These are phyloP conservation scores for Oryza australiensis DNA, from an alignment of 176 grass and related monocot genomes.

Conservation along the genomic window DNA sequence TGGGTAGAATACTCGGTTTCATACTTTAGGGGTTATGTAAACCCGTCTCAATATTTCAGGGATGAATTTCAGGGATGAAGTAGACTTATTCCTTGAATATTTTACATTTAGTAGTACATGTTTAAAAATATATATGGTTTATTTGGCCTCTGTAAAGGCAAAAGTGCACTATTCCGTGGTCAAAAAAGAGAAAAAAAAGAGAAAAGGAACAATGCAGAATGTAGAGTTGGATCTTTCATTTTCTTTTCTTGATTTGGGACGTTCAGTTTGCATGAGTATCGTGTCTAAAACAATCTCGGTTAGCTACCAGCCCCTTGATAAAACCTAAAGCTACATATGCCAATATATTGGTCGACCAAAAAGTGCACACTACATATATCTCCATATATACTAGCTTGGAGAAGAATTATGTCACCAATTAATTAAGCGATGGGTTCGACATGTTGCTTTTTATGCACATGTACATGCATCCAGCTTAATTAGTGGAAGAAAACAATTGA, in stretches of 20 bases:
- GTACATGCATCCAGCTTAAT: neutral
- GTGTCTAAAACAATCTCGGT: neutral
- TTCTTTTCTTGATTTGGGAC: neutral
- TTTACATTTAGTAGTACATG: too few relatives aligned
- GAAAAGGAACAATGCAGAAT: neutral
- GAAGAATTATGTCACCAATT: neutral
- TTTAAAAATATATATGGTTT: neutral
- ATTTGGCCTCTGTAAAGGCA: neutral
- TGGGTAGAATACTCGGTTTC: too few relatives aligned
- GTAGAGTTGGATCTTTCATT: neutral
- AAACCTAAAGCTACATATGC: neutral
- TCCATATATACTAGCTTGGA: neutral
- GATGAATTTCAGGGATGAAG: too few relatives aligned
- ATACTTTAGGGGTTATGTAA: too few relatives aligned
- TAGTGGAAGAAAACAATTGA: neutral
- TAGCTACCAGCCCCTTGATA: neutral
- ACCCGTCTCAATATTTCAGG: too few relatives aligned
- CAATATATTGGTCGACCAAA: neutral
- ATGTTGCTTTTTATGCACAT: neutral
- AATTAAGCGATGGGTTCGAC: neutral
- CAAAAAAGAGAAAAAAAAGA: too few relatives aligned
- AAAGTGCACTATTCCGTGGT: neutral
- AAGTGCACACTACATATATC: neutral
- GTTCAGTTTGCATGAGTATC: neutral
- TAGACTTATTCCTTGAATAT: too few relatives aligned